Evolutionary conservation across 352 stramenopile species (phyloP), one percentile per base, ranked within the genome.

Genomic region (Globisporangium canariense): DNA sequence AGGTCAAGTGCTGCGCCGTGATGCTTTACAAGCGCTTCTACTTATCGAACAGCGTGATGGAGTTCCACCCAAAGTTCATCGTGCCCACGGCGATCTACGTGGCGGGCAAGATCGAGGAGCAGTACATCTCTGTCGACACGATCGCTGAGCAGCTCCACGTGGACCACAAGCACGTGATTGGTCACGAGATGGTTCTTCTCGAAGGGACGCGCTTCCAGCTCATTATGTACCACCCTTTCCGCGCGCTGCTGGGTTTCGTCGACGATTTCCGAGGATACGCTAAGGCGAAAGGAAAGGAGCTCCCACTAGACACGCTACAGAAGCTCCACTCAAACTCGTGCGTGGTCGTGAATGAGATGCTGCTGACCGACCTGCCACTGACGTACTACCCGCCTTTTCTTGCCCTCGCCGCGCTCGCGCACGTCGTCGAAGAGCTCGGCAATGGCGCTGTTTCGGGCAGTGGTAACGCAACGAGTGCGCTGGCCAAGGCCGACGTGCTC

Each of bases 1-100:
- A 94, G 63, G 87, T 96, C 41, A 93, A 93, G 61, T 91, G 84
- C 68, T 93, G 79, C 38, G 86, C 89, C 10, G 71, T 94, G 60
- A 78, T 93, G 69, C 75, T 96, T 5, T 96, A 88, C 68, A 97
- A 97, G 65, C 82, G 89, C 9, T 97, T 97, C 68, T 97, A 94
- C 62, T 70, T 97, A 3, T 91, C 81, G 18, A 95, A 96, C 69
- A 94, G 83, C 47, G 85, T 95, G 53, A 91, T 93, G 81, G 85
- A 94, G 70, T 94, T 94, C 62, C 87, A 95, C 58, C 89, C 89
- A 9, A 94, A 94, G 67, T 91, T 80, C 62, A 80, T 97, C 57
- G 83, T 91, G 0, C 83, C 86, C 0, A 95, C 88, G 4, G 81
- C 73, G 36, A 96, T 97, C 62, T 96, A 96, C 73, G 86, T 96